A percentile compares a stretch with the other conserved stretches of the same genome.
phyloP scores from a whole-genome alignment of 345 rosid species.

The Salix koriyanagi region DNA sequence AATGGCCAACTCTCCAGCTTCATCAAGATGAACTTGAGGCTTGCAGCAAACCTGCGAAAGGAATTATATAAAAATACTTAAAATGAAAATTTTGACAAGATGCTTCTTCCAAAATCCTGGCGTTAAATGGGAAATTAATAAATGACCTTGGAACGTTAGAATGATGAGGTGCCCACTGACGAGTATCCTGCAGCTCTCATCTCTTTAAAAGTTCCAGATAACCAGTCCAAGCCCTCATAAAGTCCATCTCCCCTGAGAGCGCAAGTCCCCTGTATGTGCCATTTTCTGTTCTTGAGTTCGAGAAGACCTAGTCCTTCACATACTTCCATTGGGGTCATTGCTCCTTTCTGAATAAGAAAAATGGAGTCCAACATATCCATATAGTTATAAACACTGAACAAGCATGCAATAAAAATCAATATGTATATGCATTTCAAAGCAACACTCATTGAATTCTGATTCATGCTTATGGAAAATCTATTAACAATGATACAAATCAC shows the following conservation, averaged over 20 bases:
- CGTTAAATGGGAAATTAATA: not conserved
- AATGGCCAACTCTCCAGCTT: slow-evolving; percentile 1
- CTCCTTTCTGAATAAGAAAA: slow-evolving; percentile 66
- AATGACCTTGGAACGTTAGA: slow-evolving; percentile 43
- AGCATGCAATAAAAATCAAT: not conserved
- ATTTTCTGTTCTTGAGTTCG: slow-evolving; percentile 89
- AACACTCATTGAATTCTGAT: not conserved
- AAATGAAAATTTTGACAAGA: not conserved
- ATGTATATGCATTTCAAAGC: not conserved
- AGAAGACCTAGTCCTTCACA: slow-evolving; percentile 86
- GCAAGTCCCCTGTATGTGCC: slow-evolving; percentile 99
- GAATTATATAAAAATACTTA: not conserved
- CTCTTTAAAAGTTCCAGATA: slow-evolving; percentile 73
- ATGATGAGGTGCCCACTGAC: slow-evolving; percentile 68
- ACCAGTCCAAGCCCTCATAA: slow-evolving; percentile 97
- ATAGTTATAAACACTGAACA: not conserved
- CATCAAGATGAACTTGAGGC: not conserved
- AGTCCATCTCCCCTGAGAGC: slow-evolving; percentile 96
- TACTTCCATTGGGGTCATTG: slow-evolving; percentile 94
- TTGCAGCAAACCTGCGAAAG: slow-evolving; percentile 5
- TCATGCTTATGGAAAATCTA: not conserved
- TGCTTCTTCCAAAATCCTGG: not conserved
- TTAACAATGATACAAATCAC: not conserved
- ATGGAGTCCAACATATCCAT: not conserved
- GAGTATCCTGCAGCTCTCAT: slow-evolving; percentile 90